These are phyloP conservation scores for Ilex paraguariensis DNA, from an alignment of 305 asterid genomes.

Conservation along the genomic window DNA sequence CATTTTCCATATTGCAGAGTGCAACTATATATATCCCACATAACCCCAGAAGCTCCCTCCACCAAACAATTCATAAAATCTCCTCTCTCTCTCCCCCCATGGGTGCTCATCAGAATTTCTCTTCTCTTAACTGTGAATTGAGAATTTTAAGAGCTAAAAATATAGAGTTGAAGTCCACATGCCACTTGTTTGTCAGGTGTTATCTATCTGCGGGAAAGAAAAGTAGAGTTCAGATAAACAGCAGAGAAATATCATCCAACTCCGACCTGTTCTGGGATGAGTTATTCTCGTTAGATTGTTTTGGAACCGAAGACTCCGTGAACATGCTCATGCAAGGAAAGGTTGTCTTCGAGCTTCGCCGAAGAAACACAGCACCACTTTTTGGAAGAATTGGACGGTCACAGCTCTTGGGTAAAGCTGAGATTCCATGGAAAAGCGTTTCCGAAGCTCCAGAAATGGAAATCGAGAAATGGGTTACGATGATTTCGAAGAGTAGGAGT, in stretches of 20 bases:
- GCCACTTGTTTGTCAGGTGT: conserved; percentile 52
- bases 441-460: conserved; percentile 26
- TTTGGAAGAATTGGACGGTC: conserved; percentile 33
- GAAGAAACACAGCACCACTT: conserved; percentile 28
- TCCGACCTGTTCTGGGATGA: conserved; percentile 45
- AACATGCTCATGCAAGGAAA: conserved; percentile 35
- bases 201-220: conserved; percentile 45
- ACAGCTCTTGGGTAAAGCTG: conserved; percentile 53
- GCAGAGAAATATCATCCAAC: conserved; percentile 40
- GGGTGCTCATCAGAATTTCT: conserved; percentile 18
- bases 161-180: conserved; percentile 23
- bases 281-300: conserved; percentile 50
- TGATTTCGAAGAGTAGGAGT: conserved; percentile 30
- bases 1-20: conserved; percentile 1
- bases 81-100: conserved; percentile 16
- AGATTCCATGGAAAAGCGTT: conserved; percentile 46
- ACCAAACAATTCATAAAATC: conserved; percentile 3
- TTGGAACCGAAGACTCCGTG: conserved; percentile 32
- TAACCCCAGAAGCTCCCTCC: conserved; percentile 11
- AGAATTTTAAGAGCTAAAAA: conserved; percentile 42
- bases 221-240: conserved; percentile 43
- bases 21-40: conserved; percentile 22
- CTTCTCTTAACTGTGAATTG: conserved; percentile 31
- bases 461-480: conserved; percentile 48
- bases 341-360: conserved; percentile 52